Percentiles rank a stretch among this genome's conserved stretches.
These are phyloP conservation scores for Aspergillus panamensis DNA, from an alignment of 495 filamentous ascomycete genomes.

Conservation along the genomic window DNA sequence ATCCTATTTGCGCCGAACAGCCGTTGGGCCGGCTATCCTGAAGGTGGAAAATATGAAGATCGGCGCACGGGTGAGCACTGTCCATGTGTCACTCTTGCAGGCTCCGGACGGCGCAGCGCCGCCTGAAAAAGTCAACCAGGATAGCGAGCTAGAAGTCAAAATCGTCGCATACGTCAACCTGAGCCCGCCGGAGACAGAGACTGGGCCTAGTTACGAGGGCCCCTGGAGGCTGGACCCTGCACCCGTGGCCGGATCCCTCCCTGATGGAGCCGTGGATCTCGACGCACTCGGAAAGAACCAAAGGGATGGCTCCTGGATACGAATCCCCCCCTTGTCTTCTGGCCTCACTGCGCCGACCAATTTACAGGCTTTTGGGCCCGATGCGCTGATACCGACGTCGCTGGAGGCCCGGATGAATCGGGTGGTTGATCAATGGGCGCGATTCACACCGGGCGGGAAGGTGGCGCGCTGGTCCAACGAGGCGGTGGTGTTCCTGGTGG, in stretches of 20 bases:
- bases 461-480: slow-evolving; percentile 35
- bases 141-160: slow-evolving; percentile 30
- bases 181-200: slow-evolving; percentile 46
- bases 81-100: slow-evolving; percentile 56
- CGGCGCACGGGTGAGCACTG: slow-evolving; percentile 54
- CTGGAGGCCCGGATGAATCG: slow-evolving; percentile 31
- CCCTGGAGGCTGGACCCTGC: slow-evolving; percentile 38
- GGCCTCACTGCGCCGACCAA: slow-evolving; percentile 40
- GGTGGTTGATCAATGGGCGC: slow-evolving; percentile 56
- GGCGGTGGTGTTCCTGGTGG: slow-evolving; percentile 48
- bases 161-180: slow-evolving; percentile 56
- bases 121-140: slow-evolving; percentile 17
- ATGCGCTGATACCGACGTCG: background rate
- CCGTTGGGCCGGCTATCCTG: slow-evolving; percentile 52
- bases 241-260: slow-evolving; percentile 27
- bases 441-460: slow-evolving; percentile 23
- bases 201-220: slow-evolving; percentile 38
- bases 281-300: slow-evolving; percentile 28
- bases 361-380: slow-evolving; percentile 46
- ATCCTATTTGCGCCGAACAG: slow-evolving; percentile 57
- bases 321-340: slow-evolving; percentile 25
- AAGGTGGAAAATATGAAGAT: slow-evolving; percentile 60
- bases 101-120: slow-evolving; percentile 4
- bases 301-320: slow-evolving; percentile 10
- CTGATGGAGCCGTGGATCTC: slow-evolving; percentile 4